These are phyloP conservation scores for Coniferiporia sulphurascens DNA, from an alignment of 1,284 basidiomycete species.

Conservation along the genomic window DNA sequence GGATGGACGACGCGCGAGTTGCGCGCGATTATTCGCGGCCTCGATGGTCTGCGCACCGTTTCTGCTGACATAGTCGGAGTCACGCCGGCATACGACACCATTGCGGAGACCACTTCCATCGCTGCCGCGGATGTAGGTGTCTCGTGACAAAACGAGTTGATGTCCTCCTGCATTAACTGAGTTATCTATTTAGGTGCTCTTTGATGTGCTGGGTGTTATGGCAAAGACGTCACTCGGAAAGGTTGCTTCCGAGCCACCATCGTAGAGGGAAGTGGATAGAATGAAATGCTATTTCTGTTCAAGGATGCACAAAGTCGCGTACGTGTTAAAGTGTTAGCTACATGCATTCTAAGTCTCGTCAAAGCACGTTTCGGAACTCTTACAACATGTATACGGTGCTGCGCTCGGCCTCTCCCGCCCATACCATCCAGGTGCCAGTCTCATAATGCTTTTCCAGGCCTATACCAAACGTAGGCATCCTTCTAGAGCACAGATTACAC, in stretches of 20 bases:
- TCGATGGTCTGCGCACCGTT: slow-evolving; percentile 68
- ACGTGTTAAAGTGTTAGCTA: no score
- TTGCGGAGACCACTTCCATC: slow-evolving; percentile 74
- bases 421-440: no score
- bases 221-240: slow-evolving; percentile 71
- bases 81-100: slow-evolving; percentile 75
- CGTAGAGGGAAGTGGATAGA: not conserved
- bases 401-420: no score
- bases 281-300: no score
- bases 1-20: slow-evolving; percentile 77
- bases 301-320: no score
- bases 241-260: slow-evolving; percentile 21
- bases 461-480: no score
- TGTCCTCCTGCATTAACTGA: not conserved
- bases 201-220: slow-evolving; percentile 71
- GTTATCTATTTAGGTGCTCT: slow-evolving; percentile 46
- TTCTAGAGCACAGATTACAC: no score
- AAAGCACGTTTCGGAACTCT: no score
- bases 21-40: slow-evolving; percentile 65
- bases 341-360: no score
- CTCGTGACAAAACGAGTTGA: not conserved
- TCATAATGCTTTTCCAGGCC: no score
- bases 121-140: slow-evolving; percentile 70
- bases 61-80: slow-evolving; percentile 82
- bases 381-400: no score